Conservation (phyloP, 768 basidiomycete genomes). For the Boletus speciosus region DNA sequence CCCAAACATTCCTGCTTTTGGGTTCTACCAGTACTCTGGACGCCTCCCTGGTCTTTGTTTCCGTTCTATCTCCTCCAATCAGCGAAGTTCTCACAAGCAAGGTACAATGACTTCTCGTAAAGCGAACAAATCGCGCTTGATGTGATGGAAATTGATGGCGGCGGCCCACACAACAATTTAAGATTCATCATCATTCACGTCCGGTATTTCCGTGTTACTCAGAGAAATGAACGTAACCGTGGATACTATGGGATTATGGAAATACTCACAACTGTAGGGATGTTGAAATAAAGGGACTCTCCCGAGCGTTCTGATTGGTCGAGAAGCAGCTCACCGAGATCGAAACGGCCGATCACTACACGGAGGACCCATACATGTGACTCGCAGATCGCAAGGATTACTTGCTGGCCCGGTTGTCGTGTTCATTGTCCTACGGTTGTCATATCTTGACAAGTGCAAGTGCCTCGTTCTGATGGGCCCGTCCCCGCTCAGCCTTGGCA, state of each 20-base stretch:
- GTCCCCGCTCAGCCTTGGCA: background rate
- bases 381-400: background rate
- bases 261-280: background rate
- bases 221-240: background rate
- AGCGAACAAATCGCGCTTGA: background rate
- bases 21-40: background rate
- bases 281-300: background rate
- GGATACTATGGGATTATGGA: background rate
- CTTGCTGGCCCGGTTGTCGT: background rate
- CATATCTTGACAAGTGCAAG: background rate
- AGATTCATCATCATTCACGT: background rate
- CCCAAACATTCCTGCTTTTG: too few species aligned
- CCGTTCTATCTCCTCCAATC: background rate
- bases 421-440: background rate
- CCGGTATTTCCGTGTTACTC: background rate
- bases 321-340: background rate
- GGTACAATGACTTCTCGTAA: background rate
- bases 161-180: background rate
- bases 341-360: background rate
- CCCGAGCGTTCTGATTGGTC: background rate
- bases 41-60: background rate
- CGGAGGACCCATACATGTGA: background rate
- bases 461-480: background rate
- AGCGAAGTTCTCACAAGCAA: background rate
- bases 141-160: background rate